phyloP scores from a whole-genome alignment of 2,329 filamentous ascomycete genomes.

The Boeremia exigua region DNA sequence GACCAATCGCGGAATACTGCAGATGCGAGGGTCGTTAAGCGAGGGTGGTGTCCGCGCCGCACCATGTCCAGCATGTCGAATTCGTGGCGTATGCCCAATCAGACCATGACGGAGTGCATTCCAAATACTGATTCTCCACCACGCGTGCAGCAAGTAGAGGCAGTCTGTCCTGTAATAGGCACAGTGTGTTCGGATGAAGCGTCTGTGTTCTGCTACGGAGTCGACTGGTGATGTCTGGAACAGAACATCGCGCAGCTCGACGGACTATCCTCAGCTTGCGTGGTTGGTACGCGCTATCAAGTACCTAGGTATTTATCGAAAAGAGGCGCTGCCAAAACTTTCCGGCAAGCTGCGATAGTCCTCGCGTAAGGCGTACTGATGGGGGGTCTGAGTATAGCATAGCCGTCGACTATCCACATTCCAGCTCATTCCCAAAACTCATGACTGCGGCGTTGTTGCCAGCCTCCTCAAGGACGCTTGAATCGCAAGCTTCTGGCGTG shows the following conservation, averaged over 20 bases:
- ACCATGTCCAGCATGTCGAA: slow-evolving; percentile 27
- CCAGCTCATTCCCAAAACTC: slow-evolving; percentile 36
- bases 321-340: slow-evolving; percentile 65
- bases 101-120: slow-evolving; percentile 23
- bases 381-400: slow-evolving; percentile 39
- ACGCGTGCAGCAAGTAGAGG: slow-evolving; percentile 42
- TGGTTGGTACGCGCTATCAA: slow-evolving; percentile 67
- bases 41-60: slow-evolving; percentile 31
- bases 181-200: slow-evolving; percentile 52
- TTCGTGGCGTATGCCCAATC: slow-evolving; percentile 34
- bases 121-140: slow-evolving; percentile 30
- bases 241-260: slow-evolving; percentile 47
- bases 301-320: slow-evolving; percentile 66
- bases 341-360: slow-evolving; percentile 43
- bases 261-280: slow-evolving; percentile 56
- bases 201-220: slow-evolving; percentile 73
- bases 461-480: slow-evolving; percentile 11
- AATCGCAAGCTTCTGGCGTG: slow-evolving; percentile 8
- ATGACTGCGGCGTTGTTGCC: slow-evolving; percentile 31
- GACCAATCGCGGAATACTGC: slow-evolving; percentile 16
- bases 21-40: slow-evolving; percentile 32
- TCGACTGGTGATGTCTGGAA: slow-evolving; percentile 73
- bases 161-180: slow-evolving; percentile 45
- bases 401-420: slow-evolving; percentile 40
- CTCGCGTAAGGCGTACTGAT: slow-evolving; percentile 43